Conservation (phyloP, 495 filamentous ascomycete species). For the Xylaria nigripes region DNA sequence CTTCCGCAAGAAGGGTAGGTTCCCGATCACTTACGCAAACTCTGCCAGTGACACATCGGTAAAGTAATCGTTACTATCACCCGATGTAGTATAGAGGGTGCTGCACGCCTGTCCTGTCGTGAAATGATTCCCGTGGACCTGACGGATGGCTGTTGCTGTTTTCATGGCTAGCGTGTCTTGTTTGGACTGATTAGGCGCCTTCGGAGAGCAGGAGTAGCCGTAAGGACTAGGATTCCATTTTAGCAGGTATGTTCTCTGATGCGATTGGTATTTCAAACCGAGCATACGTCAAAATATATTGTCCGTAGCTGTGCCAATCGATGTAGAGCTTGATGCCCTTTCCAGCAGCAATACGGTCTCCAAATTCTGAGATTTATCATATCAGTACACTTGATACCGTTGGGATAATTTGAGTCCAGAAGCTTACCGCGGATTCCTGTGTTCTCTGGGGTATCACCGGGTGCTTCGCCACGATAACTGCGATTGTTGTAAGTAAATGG, state of each 20-base stretch:
- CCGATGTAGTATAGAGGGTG: constrained; percentile 51
- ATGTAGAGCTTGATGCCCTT: constrained; percentile 52
- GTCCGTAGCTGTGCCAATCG: constrained; percentile 54
- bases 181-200: constrained; percentile 38
- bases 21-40: constrained; percentile 29
- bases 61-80: constrained; percentile 48
- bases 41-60: constrained; percentile 42
- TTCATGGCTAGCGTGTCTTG: constrained; percentile 33
- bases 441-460: constrained; percentile 28
- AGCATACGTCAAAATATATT: constrained; percentile 34
- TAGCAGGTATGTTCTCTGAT: not conserved
- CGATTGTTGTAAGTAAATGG: too few species aligned
- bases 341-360: constrained; percentile 32
- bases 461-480: constrained; percentile 26
- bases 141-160: constrained; percentile 33
- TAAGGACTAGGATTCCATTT: constrained; percentile 19
- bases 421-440: constrained; percentile 23
- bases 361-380: constrained; percentile 14
- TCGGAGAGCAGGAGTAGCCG: constrained; percentile 32
- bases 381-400: not conserved
- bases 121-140: constrained; percentile 41
- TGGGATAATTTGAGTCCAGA: not conserved
- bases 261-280: not conserved
- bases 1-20: not conserved
- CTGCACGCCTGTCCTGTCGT: constrained; percentile 46